Conservation (phyloP, 345 rosid genomes). For the Salix arbutifolia region DNA sequence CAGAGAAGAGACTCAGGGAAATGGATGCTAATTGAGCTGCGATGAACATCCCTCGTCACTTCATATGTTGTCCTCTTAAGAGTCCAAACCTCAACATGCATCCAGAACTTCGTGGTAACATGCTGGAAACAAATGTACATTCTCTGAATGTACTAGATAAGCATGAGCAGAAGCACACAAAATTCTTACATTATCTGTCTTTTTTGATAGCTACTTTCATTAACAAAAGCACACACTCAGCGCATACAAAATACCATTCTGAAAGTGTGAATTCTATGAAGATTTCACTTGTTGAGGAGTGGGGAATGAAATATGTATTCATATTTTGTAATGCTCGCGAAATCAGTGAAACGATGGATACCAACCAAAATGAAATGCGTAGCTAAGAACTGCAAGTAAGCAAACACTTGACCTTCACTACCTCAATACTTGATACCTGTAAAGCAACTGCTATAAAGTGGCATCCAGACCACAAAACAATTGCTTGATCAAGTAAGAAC, state of each 20-base stretch:
- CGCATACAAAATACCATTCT: not conserved
- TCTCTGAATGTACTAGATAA: not conserved
- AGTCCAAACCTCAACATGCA: not conserved
- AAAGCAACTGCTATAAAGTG: not conserved
- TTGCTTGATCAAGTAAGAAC: not conserved
- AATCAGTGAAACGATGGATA: too few relatives aligned
- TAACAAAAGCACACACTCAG: too few relatives aligned
- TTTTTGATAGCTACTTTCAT: not conserved
- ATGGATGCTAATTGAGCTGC: too few relatives aligned
- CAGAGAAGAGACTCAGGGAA: too few relatives aligned
- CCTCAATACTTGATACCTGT: not conserved
- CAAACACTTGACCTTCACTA: not conserved
- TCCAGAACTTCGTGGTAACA: not conserved
- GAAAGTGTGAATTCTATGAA: not conserved
- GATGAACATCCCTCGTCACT: too few relatives aligned
- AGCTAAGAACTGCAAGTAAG: too few relatives aligned
- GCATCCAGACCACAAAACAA: not conserved
- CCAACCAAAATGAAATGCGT: too few relatives aligned
- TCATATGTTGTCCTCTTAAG: too few relatives aligned
- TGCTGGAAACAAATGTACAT: not conserved
- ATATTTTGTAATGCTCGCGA: too few relatives aligned
- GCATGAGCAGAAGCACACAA: not conserved
- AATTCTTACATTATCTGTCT: not conserved
- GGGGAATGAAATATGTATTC: not conserved
- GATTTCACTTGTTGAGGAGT: not conserved